These are phyloP conservation scores for Pseudogymnoascus sp. DNA, from an alignment of 2,329 filamentous ascomycete species.

Conservation along the genomic window DNA sequence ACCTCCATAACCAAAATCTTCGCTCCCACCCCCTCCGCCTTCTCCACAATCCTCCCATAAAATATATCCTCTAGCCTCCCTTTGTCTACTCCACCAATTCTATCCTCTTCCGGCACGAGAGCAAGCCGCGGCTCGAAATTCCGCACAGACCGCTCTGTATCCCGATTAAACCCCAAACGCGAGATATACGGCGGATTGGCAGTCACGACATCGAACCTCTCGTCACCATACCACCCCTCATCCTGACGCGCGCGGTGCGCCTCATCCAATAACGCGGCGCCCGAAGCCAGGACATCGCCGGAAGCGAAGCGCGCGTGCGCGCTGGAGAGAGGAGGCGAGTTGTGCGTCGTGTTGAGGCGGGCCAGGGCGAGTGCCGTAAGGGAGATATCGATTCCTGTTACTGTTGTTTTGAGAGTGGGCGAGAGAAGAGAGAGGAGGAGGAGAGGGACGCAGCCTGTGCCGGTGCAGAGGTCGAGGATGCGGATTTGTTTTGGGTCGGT, in stretches of 20 bases:
- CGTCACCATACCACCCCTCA: neutral
- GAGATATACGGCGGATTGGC: slow-evolving; percentile 94
- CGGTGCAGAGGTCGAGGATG: slow-evolving; percentile 82
- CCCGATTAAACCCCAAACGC: slow-evolving; percentile 48
- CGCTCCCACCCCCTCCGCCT: slow-evolving; percentile 45
- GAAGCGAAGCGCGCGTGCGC: neutral
- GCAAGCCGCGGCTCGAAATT: slow-evolving; percentile 76
- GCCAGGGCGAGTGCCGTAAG: slow-evolving; percentile 59
- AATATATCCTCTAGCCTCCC: slow-evolving; percentile 48
- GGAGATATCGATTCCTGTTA: slow-evolving; percentile 73
- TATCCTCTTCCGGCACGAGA: slow-evolving; percentile 54
- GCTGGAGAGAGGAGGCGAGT: neutral
- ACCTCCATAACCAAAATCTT: too few relatives aligned
- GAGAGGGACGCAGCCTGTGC: slow-evolving; percentile 83
- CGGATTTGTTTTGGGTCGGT: slow-evolving; percentile 30
- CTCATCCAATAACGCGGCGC: neutral
- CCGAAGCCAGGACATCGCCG: slow-evolving; percentile 39
- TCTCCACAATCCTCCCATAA: slow-evolving; percentile 57
- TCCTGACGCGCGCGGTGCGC: neutral
- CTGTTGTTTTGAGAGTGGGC: slow-evolving; percentile 44
- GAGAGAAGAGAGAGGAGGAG: slow-evolving; percentile 60
- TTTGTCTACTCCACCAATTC: neutral
- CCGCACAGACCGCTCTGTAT: slow-evolving; percentile 68
- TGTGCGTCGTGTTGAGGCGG: slow-evolving; percentile 50
- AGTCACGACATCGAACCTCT: slow-evolving; percentile 51